Percentiles rank a stretch among this genome's conserved stretches.
Evolutionary conservation across 305 asterid genomes (phyloP).

Genomic region (Rubia occidens): DNA sequence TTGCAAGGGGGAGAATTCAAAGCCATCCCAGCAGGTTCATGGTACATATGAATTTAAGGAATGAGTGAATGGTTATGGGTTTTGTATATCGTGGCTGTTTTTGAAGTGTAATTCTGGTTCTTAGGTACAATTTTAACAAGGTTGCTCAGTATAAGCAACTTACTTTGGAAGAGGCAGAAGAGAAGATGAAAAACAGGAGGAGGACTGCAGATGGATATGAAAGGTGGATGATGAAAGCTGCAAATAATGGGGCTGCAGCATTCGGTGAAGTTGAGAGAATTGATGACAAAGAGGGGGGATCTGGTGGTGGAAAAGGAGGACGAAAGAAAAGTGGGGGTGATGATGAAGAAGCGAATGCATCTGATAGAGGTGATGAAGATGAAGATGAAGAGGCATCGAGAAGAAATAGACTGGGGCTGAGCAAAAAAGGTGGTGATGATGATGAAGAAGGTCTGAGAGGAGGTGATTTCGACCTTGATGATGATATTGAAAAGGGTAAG

Average conservation of each 20-base stretch:
- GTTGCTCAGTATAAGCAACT: conserved; percentile 97
- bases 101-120: neutral
- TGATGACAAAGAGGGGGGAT: conserved; percentile 63
- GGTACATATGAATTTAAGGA: conserved; percentile 30
- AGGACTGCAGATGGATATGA: conserved; percentile 97
- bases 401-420: conserved; percentile 58
- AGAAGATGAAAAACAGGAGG: conserved; percentile 91
- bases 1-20: conserved; percentile 89
- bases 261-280: conserved; percentile 67
- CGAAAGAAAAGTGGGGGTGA: conserved; percentile 68
- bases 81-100: neutral
- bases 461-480: conserved; percentile 93
- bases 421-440: conserved; percentile 61
- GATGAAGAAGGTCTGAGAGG: conserved; percentile 98
- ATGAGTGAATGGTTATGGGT: neutral
- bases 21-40: conserved; percentile 95
- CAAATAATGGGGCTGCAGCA: conserved; percentile 86
- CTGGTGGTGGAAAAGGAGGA: conserved; percentile 69
- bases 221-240: conserved; percentile 99
- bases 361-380: conserved; percentile 93
- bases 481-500: conserved; percentile 85
- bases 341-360: conserved; percentile 68
- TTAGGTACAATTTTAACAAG: conserved; percentile 91
- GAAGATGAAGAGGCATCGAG: conserved; percentile 80
- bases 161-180: conserved; percentile 97